phyloP scores from a whole-genome alignment of 345 rosid genomes.

The Camelina neglecta region DNA sequence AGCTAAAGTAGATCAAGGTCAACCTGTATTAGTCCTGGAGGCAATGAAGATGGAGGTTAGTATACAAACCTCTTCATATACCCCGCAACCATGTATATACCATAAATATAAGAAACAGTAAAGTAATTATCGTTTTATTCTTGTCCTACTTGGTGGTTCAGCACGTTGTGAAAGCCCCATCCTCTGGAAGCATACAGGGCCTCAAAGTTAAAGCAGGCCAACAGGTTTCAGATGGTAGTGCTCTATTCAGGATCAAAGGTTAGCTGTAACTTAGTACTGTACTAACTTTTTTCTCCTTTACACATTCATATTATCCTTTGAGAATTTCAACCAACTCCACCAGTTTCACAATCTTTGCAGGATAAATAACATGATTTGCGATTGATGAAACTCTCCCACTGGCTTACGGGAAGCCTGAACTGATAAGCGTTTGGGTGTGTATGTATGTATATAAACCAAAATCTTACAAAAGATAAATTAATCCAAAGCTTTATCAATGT shows the following conservation, averaged over 20 bases:
- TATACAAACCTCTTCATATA: constrained; percentile 16
- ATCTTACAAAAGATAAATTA: constrained; percentile 37
- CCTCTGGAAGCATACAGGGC: constrained; percentile 66
- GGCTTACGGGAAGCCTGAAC: constrained; percentile 8
- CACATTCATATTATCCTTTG: constrained; percentile 25
- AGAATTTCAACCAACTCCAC: constrained; percentile 26
- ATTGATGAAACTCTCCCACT: constrained; percentile 15
- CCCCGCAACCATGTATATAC: not conserved
- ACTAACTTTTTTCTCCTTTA: constrained; percentile 9
- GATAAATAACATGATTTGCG: constrained; percentile 29
- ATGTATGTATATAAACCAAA: constrained; percentile 16
- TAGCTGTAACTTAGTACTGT: constrained; percentile 29
- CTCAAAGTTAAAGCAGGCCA: constrained; percentile 74
- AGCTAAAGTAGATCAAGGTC: constrained; percentile 72
- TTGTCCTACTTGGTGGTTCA: constrained; percentile 27
- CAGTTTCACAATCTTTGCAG: constrained; percentile 39
- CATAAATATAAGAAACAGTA: not conserved
- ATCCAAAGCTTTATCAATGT: constrained; percentile 25
- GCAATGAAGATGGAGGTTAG: constrained; percentile 99
- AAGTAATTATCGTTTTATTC: constrained; percentile 18
- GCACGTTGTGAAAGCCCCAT: constrained; percentile 90
- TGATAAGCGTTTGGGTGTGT: constrained; percentile 26
- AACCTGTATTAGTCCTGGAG: constrained; percentile 81
- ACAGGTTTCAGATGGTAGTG: constrained; percentile 74
- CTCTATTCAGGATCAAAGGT: constrained; percentile 79